Evolutionary conservation across 2,329 filamentous ascomycete species (phyloP).

Genomic region (Xylariaceae sp.): DNA sequence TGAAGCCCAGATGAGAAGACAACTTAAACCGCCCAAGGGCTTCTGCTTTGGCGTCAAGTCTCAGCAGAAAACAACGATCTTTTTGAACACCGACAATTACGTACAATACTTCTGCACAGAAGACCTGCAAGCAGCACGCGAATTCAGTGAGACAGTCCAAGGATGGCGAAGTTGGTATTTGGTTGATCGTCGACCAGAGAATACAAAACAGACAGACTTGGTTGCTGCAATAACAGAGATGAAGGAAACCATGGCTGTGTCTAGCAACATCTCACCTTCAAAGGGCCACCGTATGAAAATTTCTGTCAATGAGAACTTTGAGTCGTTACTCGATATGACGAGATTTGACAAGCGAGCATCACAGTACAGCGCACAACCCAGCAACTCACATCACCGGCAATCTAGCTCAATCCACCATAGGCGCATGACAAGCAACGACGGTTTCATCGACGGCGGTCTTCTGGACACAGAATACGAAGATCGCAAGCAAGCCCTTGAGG

Average conservation of each 20-base stretch:
- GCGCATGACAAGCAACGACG: slow-evolving; percentile 34
- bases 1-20: slow-evolving; percentile 61
- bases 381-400: slow-evolving; percentile 19
- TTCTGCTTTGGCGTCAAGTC: slow-evolving; percentile 87
- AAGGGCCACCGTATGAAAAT: slow-evolving; percentile 36
- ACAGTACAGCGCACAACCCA: slow-evolving; percentile 24
- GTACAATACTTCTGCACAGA: slow-evolving; percentile 89
- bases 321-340: slow-evolving; percentile 62
- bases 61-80: slow-evolving; percentile 82
- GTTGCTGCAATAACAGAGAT: slow-evolving; percentile 29
- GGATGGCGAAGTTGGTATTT: slow-evolving; percentile 91
- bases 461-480: slow-evolving; percentile 48
- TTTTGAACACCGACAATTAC: slow-evolving; percentile 77
- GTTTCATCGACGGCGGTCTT: slow-evolving; percentile 51
- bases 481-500: slow-evolving; percentile 37
- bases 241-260: slow-evolving; percentile 24
- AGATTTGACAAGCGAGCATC: slow-evolving; percentile 53
- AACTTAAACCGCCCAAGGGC: slow-evolving; percentile 78
- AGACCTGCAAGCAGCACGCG: slow-evolving; percentile 61
- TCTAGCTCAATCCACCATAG: slow-evolving; percentile 18
- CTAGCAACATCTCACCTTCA: slow-evolving; percentile 28
- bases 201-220: slow-evolving; percentile 27
- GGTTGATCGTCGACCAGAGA: slow-evolving; percentile 58
- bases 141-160: slow-evolving; percentile 70
- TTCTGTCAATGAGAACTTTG: slow-evolving; percentile 50